Base-by-base conservation (phyloP, 306 rosid species). In the Amphicarpaea edgeworthii region DNA sequence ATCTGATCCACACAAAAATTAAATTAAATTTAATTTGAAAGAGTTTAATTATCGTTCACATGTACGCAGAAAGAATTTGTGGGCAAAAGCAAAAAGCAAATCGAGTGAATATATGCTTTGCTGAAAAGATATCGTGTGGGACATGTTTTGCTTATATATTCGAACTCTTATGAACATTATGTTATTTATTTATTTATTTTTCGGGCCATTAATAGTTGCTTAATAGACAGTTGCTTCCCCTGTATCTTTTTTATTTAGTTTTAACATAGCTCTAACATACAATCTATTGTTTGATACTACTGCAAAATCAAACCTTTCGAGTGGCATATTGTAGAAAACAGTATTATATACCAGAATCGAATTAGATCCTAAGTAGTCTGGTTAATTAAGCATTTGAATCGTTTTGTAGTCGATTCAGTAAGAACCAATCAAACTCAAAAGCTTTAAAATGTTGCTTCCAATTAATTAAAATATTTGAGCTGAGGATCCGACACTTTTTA, bases 61-160 rank as follows among this genome's bases (percentile, higher is more conserved):
- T n/a, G n/a, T n/a, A n/a, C 50, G 20, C 38, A 62, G 1, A 76
- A 6, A 67, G 26, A 50, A 38, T 30, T 45, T 45, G 10, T n/a
- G 42, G 61, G 42, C 26, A 58, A 80, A 80, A 67, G 76, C 76
- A 23, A 73, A 73, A 67, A 17, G 55, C 9, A 34, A 60, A 50
- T 15, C 41, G 8, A 41, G 50, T 15, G 76, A 46, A 83, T 79
- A 83, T 83, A 74, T 79, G 60, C 81, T 34, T 26, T 19, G n/a
- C 8, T 16, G 12, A 67, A 62, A 67, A 42, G 63, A 57, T 51
- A 12, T 40, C 8, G 64, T 59, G 32, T 20, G 58, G 15, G 65
- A 46, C 26, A 64, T 63, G 63, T 30, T n/a, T n/a, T 72, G 12
- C 32, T 12, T 60, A 28, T 60, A 15, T 24, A 65, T 37, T 20